Conservation (phyloP, 331 rosid species). For the Phaseolus coccineus region DNA sequence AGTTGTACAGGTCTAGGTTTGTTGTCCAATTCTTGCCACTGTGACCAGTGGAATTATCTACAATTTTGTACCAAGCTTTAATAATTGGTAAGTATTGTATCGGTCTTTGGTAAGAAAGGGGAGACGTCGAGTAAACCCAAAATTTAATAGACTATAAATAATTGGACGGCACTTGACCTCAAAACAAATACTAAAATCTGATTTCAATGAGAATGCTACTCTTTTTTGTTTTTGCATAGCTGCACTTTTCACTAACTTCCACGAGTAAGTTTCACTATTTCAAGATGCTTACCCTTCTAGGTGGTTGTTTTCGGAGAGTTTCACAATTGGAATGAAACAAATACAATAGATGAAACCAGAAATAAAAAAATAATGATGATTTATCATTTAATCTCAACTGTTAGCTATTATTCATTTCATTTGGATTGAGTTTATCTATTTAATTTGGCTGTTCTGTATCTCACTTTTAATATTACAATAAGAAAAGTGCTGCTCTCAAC, state of each 20-base stretch:
- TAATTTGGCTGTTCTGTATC: not conserved
- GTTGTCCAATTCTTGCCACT: not conserved
- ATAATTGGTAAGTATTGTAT: not conserved
- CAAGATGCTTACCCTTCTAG: not conserved
- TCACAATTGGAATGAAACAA: not conserved
- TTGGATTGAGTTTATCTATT: not conserved
- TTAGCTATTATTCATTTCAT: not conserved
- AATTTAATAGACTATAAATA: not conserved
- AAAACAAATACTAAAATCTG: not conserved
- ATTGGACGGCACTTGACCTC: not conserved
- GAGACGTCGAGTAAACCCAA: not conserved
- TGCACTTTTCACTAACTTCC: not conserved
- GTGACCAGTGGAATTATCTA: not conserved
- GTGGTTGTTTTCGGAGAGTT: not conserved
- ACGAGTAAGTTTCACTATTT: not conserved
- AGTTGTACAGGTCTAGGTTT: not conserved
- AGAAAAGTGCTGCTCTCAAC: not conserved
- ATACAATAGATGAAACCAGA: too few relatives aligned
- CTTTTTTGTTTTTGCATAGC: not conserved
- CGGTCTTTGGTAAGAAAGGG: not conserved
- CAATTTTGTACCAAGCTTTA: not conserved
- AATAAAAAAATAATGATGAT: not conserved
- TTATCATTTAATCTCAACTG: not conserved
- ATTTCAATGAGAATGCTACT: slow-evolving; percentile 17
- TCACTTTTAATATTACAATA: too few relatives aligned